A percentile compares a stretch with the other conserved stretches of the same genome.
Conservation (phyloP, 2,329 filamentous ascomycete species). For the Penicillium sclerotiorum region DNA sequence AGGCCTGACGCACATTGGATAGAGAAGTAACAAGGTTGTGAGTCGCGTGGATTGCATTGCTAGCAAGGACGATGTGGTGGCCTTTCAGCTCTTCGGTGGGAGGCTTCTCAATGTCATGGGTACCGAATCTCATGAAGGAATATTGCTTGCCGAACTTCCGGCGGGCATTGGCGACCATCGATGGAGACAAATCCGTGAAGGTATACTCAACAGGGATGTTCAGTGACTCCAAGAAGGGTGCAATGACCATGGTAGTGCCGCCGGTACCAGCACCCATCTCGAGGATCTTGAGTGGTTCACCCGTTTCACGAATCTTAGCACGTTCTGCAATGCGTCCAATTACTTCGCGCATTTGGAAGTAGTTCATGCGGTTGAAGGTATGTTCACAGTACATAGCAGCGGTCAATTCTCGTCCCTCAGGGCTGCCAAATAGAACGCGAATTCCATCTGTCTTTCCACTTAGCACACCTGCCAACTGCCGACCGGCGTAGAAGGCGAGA, state of each 20-base stretch:
- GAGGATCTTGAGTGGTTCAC: background rate
- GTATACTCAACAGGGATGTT: slow-evolving; percentile 37
- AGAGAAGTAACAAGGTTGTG: slow-evolving; percentile 30
- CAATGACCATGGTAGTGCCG: slow-evolving; percentile 34
- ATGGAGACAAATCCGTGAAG: slow-evolving; percentile 41
- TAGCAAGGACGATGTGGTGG: slow-evolving; percentile 40
- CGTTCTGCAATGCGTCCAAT: slow-evolving; percentile 11
- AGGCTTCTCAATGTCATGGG: slow-evolving; percentile 36
- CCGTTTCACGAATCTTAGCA: background rate
- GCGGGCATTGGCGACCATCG: slow-evolving; percentile 34
- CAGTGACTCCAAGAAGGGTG: slow-evolving; percentile 21
- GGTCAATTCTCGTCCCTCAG: slow-evolving; percentile 40
- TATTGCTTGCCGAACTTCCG: slow-evolving; percentile 26
- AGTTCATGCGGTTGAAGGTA: slow-evolving; percentile 38
- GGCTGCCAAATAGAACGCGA: slow-evolving; percentile 43
- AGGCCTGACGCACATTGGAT: slow-evolving; percentile 26
- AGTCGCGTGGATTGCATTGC: slow-evolving; percentile 42
- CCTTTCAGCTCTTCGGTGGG: slow-evolving; percentile 20
- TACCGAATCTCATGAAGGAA: slow-evolving; percentile 33
- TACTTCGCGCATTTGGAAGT: slow-evolving; percentile 40
- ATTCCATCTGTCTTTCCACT: slow-evolving; percentile 41
- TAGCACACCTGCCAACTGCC: slow-evolving; percentile 22
- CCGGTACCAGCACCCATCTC: slow-evolving; percentile 27
- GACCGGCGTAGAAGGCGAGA: slow-evolving; percentile 25
- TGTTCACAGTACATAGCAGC: slow-evolving; percentile 36